phyloP scores from a whole-genome alignment of 1,139 yeast genomes.

The Yamadazyma trypodendri region DNA sequence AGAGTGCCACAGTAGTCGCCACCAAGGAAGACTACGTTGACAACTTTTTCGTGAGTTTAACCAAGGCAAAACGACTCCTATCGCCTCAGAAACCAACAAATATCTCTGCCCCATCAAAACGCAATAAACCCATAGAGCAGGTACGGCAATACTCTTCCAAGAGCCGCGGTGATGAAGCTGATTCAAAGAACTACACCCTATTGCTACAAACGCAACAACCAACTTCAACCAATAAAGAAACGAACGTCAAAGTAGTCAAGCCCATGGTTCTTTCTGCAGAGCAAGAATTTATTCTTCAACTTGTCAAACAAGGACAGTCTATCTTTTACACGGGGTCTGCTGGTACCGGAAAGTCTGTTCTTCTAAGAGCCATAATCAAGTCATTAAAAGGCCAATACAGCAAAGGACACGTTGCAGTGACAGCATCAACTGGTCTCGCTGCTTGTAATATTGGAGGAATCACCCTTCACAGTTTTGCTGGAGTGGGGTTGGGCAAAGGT shows the following conservation, averaged over 20 bases:
- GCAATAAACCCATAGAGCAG: slow-evolving; percentile 1
- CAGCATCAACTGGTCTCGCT: slow-evolving; percentile 92
- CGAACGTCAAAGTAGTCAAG: slow-evolving; percentile 8
- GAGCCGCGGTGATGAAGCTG: background rate
- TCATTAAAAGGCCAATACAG: slow-evolving; percentile 49
- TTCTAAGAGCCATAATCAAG: slow-evolving; percentile 68
- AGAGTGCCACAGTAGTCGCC: background rate
- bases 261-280: slow-evolving; percentile 31
- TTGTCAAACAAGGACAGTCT: slow-evolving; percentile 47
- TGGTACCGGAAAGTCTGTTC: slow-evolving; percentile 90
- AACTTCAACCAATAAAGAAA: background rate
- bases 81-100: slow-evolving; percentile 2
- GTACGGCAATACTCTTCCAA: slow-evolving; percentile 2
- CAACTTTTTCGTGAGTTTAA: background rate
- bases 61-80: background rate
- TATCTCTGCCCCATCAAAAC: slow-evolving; percentile 1
- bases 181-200: slow-evolving; percentile 7
- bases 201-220: slow-evolving; percentile 10
- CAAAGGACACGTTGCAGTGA: slow-evolving; percentile 64
- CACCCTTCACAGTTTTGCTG: slow-evolving; percentile 83
- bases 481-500: slow-evolving; percentile 71
- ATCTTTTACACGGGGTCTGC: slow-evolving; percentile 93
- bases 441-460: slow-evolving; percentile 90
- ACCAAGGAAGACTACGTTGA: no score
- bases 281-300: slow-evolving; percentile 39